These are phyloP conservation scores for Apostasia shenzhenica DNA, from an alignment of 106 monocot species.

Conservation along the genomic window DNA sequence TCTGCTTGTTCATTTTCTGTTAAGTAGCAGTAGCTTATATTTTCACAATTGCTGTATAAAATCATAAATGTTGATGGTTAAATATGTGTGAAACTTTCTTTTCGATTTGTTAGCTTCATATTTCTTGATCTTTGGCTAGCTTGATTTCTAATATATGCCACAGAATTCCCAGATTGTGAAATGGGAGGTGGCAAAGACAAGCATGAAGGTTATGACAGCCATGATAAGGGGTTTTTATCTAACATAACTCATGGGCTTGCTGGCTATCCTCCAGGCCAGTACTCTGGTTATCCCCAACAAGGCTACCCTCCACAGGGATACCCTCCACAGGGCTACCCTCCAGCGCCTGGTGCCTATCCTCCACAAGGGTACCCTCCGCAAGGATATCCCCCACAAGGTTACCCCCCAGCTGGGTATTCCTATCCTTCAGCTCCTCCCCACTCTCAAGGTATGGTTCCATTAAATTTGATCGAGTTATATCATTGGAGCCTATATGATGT, in stretches of 20 bases:
- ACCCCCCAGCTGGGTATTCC: slow-evolving; percentile 33
- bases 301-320: slow-evolving; percentile 20
- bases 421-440: slow-evolving; percentile 21
- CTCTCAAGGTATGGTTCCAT: slow-evolving; percentile 25
- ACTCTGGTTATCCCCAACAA: no score
- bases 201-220: slow-evolving; percentile 24
- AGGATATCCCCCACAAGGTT: slow-evolving; percentile 30
- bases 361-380: slow-evolving; percentile 28
- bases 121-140: no score
- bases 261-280: slow-evolving; percentile 11
- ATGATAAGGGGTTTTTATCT: slow-evolving; percentile 52
- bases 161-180: neutral
- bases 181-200: slow-evolving; percentile 63
- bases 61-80: no score
- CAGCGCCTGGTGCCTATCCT: slow-evolving; percentile 27
- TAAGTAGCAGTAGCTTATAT: no score
- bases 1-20: no score
- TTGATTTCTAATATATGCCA: no score
- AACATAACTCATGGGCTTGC: slow-evolving; percentile 35
- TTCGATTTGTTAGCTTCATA: no score
- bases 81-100: no score
- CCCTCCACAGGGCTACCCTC: slow-evolving; percentile 34
- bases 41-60: no score
- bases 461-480: no score
- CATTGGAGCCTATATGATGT: no score